These are phyloP conservation scores for Xylaria sp. DNA, from an alignment of 2,329 filamentous ascomycete genomes.

Conservation along the genomic window DNA sequence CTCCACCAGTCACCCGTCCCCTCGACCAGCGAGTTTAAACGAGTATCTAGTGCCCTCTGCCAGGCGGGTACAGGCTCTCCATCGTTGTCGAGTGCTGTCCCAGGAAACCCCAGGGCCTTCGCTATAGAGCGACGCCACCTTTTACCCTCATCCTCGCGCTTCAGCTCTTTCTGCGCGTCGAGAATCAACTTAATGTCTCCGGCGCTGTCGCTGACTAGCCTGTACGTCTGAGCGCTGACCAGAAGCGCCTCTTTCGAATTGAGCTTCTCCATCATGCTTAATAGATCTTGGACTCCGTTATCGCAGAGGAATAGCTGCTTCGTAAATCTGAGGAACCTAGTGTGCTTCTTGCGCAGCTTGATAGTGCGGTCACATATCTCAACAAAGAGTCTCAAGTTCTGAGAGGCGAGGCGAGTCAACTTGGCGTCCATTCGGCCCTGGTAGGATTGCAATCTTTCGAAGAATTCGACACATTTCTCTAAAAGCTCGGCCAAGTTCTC, in stretches of 20 bases:
- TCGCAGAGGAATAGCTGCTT: slow-evolving; percentile 53
- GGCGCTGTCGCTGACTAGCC: slow-evolving; percentile 49
- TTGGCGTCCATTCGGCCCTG: slow-evolving; percentile 49
- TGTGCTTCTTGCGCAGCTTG: slow-evolving; percentile 48
- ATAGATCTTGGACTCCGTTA: slow-evolving; percentile 50
- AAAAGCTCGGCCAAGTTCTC: slow-evolving; percentile 50
- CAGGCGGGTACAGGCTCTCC: slow-evolving; percentile 47
- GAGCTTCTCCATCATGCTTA: slow-evolving; percentile 50
- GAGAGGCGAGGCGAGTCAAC: slow-evolving; percentile 49
- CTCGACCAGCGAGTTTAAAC: slow-evolving; percentile 47
- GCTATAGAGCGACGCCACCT: slow-evolving; percentile 48
- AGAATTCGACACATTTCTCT: slow-evolving; percentile 51
- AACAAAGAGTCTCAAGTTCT: slow-evolving; percentile 53
- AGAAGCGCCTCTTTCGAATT: slow-evolving; percentile 50
- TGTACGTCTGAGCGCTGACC: slow-evolving; percentile 51
- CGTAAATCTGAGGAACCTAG: slow-evolving; percentile 47
- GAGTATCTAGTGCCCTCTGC: slow-evolving; percentile 48
- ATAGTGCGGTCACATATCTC: slow-evolving; percentile 51
- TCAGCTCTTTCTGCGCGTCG: slow-evolving; percentile 48
- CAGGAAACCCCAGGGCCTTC: slow-evolving; percentile 47
- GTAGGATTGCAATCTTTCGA: slow-evolving; percentile 51
- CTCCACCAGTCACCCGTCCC: slow-evolving; percentile 49
- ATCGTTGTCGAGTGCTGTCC: slow-evolving; percentile 46
- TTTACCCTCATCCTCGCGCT: slow-evolving; percentile 49
- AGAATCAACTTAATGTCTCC: slow-evolving; percentile 48